A percentile compares a stretch with the other conserved stretches of the same genome.
Conservation (phyloP, 495 filamentous ascomycete species). For the Aspergillus conjunctus region DNA sequence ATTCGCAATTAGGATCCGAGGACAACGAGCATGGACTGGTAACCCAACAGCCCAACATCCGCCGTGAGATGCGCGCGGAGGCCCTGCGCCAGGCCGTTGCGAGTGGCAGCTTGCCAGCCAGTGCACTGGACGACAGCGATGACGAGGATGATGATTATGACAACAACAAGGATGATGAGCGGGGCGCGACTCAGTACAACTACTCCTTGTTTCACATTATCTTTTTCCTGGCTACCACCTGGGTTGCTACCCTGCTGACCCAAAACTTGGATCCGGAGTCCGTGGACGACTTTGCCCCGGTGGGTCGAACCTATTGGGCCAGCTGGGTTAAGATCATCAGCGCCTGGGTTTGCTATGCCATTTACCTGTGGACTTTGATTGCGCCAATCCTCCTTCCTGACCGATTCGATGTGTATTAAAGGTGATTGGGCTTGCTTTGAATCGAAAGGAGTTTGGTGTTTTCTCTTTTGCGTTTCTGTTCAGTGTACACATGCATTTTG, state of each 20-base stretch:
- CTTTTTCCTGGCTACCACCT: slow-evolving; percentile 93
- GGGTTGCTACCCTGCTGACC: slow-evolving; percentile 91
- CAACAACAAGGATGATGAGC: slow-evolving; percentile 81
- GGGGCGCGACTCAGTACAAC: slow-evolving; percentile 87
- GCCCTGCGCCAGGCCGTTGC: slow-evolving; percentile 91
- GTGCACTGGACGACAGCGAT: slow-evolving; percentile 80
- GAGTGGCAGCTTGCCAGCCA: slow-evolving; percentile 85
- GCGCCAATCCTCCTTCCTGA: slow-evolving; percentile 87
- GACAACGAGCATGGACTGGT: slow-evolving; percentile 83
- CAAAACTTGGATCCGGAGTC: slow-evolving; percentile 74
- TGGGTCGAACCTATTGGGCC: slow-evolving; percentile 94
- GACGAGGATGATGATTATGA: slow-evolving; percentile 62
- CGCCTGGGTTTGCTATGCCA: slow-evolving; percentile 93
- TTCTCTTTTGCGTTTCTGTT: too few species aligned
- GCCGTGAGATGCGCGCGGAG: slow-evolving; percentile 88
- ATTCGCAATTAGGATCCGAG: slow-evolving; percentile 63
- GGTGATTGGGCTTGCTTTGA: neutral
- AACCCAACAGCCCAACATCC: slow-evolving; percentile 77
- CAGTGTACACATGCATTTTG: too few species aligned
- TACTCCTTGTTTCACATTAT: slow-evolving; percentile 97
- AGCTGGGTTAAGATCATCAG: slow-evolving; percentile 99
- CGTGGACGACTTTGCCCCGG: slow-evolving; percentile 76
- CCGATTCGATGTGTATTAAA: slow-evolving; percentile 61
- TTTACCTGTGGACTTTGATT: slow-evolving; percentile 90
- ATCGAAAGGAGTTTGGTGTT: too few species aligned